Percentiles rank a stretch among this genome's conserved stretches.
phyloP scores from a whole-genome alignment of 1,284 basidiomycete genomes.

The Sporisorium graminicola region DNA sequence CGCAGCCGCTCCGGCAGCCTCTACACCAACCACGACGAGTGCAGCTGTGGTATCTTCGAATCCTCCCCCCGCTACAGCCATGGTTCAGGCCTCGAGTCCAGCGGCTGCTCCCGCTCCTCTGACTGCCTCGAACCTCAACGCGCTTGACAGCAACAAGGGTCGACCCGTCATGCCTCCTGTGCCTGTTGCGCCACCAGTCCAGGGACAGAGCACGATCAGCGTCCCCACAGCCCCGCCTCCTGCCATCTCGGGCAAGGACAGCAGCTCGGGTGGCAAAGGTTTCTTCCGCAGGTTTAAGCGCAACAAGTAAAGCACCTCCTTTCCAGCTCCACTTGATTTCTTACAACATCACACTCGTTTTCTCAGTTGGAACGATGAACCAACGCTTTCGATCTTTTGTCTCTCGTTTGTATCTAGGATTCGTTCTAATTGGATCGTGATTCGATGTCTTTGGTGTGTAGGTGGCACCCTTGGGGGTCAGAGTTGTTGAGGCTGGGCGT shows the following conservation, averaged over 20 bases:
- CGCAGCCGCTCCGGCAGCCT: neutral
- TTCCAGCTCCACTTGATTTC: neutral
- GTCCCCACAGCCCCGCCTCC: slow-evolving; percentile 50
- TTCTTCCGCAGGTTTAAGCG: slow-evolving; percentile 48
- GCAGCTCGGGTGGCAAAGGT: slow-evolving; percentile 31
- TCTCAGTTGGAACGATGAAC: neutral
- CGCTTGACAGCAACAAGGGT: slow-evolving; percentile 27
- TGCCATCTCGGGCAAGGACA: slow-evolving; percentile 34
- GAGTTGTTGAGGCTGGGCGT: too few relatives aligned
- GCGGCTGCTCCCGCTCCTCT: slow-evolving; percentile 29
- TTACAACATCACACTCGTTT: slow-evolving; percentile 14
- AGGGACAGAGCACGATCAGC: slow-evolving; percentile 36
- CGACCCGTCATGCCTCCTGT: slow-evolving; percentile 46
- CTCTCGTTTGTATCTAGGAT: slow-evolving; percentile 10
- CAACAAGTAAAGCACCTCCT: slow-evolving; percentile 34
- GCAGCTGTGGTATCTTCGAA: slow-evolving; percentile 5
- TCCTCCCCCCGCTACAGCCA: neutral
- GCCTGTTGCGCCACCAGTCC: slow-evolving; percentile 30
- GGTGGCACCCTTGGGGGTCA: too few relatives aligned
- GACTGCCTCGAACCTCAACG: slow-evolving; percentile 38
- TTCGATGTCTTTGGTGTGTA: neutral
- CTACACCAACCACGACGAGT: neutral
- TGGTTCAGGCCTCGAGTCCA: neutral
- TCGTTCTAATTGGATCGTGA: neutral
- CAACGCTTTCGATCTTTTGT: neutral